Evolutionary conservation across 2,329 filamentous ascomycete genomes (phyloP).

Genomic region (Diaporthe citriasiana): DNA sequence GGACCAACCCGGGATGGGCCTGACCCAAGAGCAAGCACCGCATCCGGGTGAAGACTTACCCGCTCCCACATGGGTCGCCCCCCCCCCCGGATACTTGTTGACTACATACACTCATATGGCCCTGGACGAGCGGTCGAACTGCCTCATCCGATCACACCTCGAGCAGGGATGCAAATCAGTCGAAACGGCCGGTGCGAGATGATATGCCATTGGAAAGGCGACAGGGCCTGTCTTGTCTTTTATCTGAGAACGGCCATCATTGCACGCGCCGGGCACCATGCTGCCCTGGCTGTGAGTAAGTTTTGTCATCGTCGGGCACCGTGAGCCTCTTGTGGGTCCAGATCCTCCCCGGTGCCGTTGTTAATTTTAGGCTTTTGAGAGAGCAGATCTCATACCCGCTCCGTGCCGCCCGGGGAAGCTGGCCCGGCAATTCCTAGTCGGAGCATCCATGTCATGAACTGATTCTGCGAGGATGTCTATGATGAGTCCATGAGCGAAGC

Average conservation of each 20-base stretch:
- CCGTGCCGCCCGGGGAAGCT: constrained; percentile 29
- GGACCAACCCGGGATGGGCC: not conserved
- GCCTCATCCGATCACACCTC: constrained; percentile 15
- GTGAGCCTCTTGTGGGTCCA: not conserved
- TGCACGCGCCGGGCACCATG: not conserved
- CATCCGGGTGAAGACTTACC: not conserved
- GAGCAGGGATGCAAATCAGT: constrained; percentile 2
- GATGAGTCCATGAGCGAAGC: constrained; percentile 14
- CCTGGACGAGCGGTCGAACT: constrained; percentile 3
- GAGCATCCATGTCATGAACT: constrained; percentile 20
- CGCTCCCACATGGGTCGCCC: not conserved
- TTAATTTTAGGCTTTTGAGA: constrained; percentile 26
- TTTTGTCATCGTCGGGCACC: not conserved
- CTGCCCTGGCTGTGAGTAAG: not conserved
- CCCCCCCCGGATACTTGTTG: not conserved
- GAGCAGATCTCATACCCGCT: constrained; percentile 23
- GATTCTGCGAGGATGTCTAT: constrained; percentile 1
- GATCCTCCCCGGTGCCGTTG: constrained; percentile 14
- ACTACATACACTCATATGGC: constrained; percentile 22
- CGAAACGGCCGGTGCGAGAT: constrained; percentile 27
- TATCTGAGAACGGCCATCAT: not conserved
- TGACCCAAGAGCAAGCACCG: not conserved
- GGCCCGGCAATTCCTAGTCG: constrained; percentile 23
- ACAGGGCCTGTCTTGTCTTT: not conserved
- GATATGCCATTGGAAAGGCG: not conserved